Percentiles rank a stretch among this genome's conserved stretches.
phyloP scores from a whole-genome alignment of 805 yeast species.

The Saccharomyces eubayanus region DNA sequence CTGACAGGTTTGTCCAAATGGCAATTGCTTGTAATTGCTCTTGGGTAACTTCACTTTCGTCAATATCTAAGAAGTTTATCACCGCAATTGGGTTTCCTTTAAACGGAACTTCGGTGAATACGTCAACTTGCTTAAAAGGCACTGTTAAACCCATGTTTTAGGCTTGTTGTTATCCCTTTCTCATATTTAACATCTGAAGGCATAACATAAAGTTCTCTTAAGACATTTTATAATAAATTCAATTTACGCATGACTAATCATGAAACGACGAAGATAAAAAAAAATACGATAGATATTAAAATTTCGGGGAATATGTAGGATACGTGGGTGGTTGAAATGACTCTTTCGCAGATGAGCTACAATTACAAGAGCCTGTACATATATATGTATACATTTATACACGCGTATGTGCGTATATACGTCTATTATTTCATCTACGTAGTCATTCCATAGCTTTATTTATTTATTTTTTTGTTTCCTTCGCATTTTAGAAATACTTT shows the following conservation, averaged over 20 bases:
- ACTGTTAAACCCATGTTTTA: constrained; percentile 8
- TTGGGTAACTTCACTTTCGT: constrained; percentile 24
- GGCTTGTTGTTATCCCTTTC: neutral
- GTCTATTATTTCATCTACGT: neutral
- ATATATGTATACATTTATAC: neutral
- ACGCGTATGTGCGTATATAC: too few relatives aligned
- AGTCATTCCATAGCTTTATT: neutral
- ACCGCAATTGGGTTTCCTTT: constrained; percentile 54
- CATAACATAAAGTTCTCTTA: neutral
- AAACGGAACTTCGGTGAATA: constrained; percentile 30
- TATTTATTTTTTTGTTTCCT: neutral
- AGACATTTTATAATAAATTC: neutral
- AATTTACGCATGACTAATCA: neutral
- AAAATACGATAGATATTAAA: neutral
- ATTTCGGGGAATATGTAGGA: neutral
- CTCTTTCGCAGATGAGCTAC: neutral
- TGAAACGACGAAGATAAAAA: neutral
- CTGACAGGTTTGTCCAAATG: constrained; percentile 54
- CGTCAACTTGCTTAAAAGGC: constrained; percentile 33
- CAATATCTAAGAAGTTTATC: constrained; percentile 16
- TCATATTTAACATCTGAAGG: neutral
- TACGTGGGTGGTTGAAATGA: neutral
- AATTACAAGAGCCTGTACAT: neutral
- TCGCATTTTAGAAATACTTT: constrained; percentile 17
- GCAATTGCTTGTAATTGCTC: constrained; percentile 42